Conservation (phyloP, 2,329 filamentous ascomycete species). For the Pseudodiploospora longispora region DNA sequence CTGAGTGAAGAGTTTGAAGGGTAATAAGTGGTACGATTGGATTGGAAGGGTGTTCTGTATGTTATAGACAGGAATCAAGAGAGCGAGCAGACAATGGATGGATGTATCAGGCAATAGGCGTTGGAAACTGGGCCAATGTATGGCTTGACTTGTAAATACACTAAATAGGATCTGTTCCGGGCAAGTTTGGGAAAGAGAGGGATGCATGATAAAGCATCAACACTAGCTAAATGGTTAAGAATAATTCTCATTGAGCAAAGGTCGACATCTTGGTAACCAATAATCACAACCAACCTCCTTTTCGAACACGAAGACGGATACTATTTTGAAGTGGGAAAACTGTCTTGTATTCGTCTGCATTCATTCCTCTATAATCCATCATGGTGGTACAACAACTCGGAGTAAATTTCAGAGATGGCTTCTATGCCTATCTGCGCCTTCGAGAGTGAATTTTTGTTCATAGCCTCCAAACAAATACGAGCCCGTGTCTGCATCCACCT, state of each 20-base stretch:
- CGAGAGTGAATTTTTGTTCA: too few relatives aligned
- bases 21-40: slow-evolving; percentile 11
- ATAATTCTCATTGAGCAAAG: slow-evolving; percentile 8
- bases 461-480: too few relatives aligned
- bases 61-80: slow-evolving; percentile 10
- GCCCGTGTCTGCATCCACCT: too few relatives aligned
- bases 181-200: background rate
- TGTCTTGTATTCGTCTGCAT: background rate
- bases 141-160: slow-evolving; percentile 3
- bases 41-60: slow-evolving; percentile 15
- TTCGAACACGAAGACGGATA: too few relatives aligned
- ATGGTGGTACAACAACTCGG: slow-evolving; percentile 5
- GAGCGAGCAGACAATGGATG: slow-evolving; percentile 4
- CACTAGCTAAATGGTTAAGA: background rate
- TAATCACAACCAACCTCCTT: too few relatives aligned
- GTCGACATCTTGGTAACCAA: too few relatives aligned
- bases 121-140: slow-evolving; percentile 8
- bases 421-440: too few relatives aligned
- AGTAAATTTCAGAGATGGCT: background rate
- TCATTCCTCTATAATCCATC: slow-evolving; percentile 1
- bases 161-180: background rate
- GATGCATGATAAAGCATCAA: too few relatives aligned
- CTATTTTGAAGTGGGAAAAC: too few relatives aligned
- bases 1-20: slow-evolving; percentile 43
- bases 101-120: slow-evolving; percentile 5